phyloP scores from a whole-genome alignment of 805 yeast genomes.

The Saturnispora galanensis region DNA sequence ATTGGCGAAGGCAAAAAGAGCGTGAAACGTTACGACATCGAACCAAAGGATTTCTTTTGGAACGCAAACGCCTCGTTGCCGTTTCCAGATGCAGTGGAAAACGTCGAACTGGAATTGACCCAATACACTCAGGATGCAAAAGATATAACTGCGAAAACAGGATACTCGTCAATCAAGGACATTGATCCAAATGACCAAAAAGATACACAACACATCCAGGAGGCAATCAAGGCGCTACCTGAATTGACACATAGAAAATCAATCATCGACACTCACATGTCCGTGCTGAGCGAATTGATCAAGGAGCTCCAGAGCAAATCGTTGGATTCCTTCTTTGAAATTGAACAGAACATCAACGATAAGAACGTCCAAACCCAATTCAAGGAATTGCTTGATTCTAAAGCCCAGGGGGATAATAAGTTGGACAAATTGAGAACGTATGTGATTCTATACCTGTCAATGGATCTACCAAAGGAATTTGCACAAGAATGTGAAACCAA shows the following conservation, averaged over 20 bases:
- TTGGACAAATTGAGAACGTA: conserved; percentile 83
- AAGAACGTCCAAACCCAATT: conserved; percentile 50
- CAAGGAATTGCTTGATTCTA: conserved; percentile 42
- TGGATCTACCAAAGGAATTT: conserved; percentile 39
- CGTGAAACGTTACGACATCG: conserved; percentile 71
- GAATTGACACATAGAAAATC: conserved; percentile 82
- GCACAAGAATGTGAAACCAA: conserved; percentile 52
- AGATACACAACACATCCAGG: conserved; percentile 63
- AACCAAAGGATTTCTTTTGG: conserved; percentile 94
- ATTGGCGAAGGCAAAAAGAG: conserved; percentile 25
- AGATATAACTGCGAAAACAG: conserved; percentile 69
- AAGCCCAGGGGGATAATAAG: conserved; percentile 44
- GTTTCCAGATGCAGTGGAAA: conserved; percentile 98
- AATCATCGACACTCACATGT: conserved; percentile 94
- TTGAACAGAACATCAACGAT: conserved; percentile 74
- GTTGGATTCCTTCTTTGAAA: conserved; percentile 84
- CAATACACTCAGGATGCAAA: conserved; percentile 81
- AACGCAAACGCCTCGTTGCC: conserved; percentile 71
- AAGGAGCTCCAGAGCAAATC: conserved; percentile 79
- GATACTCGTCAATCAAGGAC: conserved; percentile 64
- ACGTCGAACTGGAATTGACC: conserved; percentile 76
- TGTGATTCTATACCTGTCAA: conserved; percentile 59
- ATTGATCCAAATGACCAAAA: conserved; percentile 48
- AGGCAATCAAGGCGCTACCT: conserved; percentile 86
- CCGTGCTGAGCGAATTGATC: conserved; percentile 74